These are phyloP conservation scores for Daedaleopsis nitida DNA, from an alignment of 768 basidiomycete species.

Conservation along the genomic window DNA sequence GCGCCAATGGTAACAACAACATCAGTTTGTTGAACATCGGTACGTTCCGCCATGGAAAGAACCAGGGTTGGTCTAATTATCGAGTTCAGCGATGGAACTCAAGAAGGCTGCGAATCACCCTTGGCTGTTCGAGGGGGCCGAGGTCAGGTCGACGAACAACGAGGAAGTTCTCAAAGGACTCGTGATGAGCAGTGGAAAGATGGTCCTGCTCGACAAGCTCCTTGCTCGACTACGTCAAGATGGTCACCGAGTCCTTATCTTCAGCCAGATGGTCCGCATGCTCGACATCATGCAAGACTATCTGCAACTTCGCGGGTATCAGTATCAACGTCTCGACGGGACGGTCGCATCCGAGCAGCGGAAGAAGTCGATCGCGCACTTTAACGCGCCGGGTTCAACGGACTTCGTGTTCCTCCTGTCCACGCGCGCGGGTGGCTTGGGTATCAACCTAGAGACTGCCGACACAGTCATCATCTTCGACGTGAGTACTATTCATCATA, in stretches of 20 bases:
- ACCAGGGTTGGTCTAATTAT: neutral
- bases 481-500: slow-evolving; percentile 50
- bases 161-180: slow-evolving; percentile 94
- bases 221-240: slow-evolving; percentile 87
- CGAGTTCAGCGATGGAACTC: slow-evolving; percentile 84
- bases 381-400: slow-evolving; percentile 88
- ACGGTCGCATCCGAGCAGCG: slow-evolving; percentile 91
- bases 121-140: slow-evolving; percentile 96
- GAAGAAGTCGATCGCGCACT: slow-evolving; percentile 96
- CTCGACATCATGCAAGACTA: slow-evolving; percentile 98
- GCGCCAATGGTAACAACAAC: slow-evolving; percentile 84
- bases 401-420: slow-evolving; percentile 98
- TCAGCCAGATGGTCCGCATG: slow-evolving; percentile 99
- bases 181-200: slow-evolving; percentile 97
- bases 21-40: slow-evolving; percentile 96
- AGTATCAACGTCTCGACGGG: slow-evolving; percentile 93
- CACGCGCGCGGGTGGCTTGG: slow-evolving; percentile 95
- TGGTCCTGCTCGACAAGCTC: slow-evolving; percentile 97
- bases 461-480: slow-evolving; percentile 99
- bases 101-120: slow-evolving; percentile 99
- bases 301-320: slow-evolving; percentile 86
- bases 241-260: slow-evolving; percentile 96
- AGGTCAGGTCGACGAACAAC: slow-evolving; percentile 55
- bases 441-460: slow-evolving; percentile 98
- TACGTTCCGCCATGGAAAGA: slow-evolving; percentile 33